Percentiles rank a stretch among this genome's conserved stretches.
These are phyloP conservation scores for Fraxinus baroniana DNA, from an alignment of 305 asterid genomes.

Conservation along the genomic window DNA sequence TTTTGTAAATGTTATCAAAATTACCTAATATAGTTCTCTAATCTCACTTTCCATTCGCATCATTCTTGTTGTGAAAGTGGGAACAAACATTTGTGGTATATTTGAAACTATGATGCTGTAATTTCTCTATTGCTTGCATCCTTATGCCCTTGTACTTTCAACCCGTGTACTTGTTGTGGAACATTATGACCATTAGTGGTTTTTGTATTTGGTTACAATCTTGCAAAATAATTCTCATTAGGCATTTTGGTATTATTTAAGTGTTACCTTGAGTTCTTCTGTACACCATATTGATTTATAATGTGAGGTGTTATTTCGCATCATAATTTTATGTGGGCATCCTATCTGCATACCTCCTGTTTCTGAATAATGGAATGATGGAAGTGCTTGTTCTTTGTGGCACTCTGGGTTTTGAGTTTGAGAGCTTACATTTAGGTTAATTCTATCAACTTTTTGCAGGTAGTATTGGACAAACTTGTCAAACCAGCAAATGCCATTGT, in stretches of 20 bases:
- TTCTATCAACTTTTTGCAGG: constrained; percentile 49
- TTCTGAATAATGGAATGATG: background rate
- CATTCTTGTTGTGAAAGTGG: background rate
- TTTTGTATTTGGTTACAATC: background rate
- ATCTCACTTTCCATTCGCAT: background rate
- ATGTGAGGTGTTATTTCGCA: background rate
- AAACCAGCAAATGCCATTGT: constrained; percentile 82
- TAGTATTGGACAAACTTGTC: constrained; percentile 85
- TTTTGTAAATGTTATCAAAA: constrained; percentile 6
- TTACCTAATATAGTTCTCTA: background rate
- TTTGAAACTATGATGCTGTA: background rate
- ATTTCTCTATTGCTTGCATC: background rate
- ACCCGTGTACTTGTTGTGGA: background rate
- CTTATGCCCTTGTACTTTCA: background rate
- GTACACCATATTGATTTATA: background rate
- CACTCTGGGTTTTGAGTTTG: constrained; percentile 19
- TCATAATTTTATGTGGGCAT: background rate
- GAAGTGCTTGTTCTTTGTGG: constrained; percentile 3
- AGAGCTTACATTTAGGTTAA: constrained; percentile 27
- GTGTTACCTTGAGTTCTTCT: background rate
- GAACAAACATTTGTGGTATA: background rate
- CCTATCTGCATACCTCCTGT: background rate
- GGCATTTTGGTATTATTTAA: background rate
- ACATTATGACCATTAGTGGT: background rate
- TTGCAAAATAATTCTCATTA: background rate